Base-by-base conservation (phyloP, 1,284 basidiomycete genomes). In the Fomitopsis palustris region DNA sequence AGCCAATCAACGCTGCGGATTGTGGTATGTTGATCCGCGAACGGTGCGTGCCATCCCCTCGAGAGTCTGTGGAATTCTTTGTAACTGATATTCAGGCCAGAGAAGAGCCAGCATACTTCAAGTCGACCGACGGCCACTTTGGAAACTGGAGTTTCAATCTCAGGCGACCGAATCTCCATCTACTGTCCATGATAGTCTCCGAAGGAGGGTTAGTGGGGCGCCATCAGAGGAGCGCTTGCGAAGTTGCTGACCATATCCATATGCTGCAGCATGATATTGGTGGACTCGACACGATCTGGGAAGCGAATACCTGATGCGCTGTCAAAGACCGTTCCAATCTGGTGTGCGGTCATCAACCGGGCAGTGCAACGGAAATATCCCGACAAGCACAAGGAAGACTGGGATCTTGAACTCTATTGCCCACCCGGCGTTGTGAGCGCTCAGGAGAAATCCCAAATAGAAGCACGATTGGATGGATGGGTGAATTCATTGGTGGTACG, bases 251-350 rank as follows among this genome's bases (percentile, higher is more conserved):
- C 19, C 42, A 19, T 17, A 17, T 4, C 9, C 31, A 4, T 25
- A 8, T 4, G 19, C 23, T n/a, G 1, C 54, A 95, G 95, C 0
- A 76, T 96, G 38, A 78, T 98, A 19, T 75, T 98, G 0, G 93
- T 98, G 3, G 96, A 99, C 69, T 97, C 96, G 0, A 98, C 96
- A 0, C 80, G 96, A 27, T 80, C 93, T 17, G 96, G 96, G 8
- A 98, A 99, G 76, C 87, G 93, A 16, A 90, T 96, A 64, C 96
- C 96, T 0, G 96, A 99, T 67, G 95, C 96, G 0, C 78, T 98
- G 0, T 92, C 92, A 5, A 98, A 98, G 72, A 98, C 96, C 0
- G 82, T 98, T 0, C 95, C 96, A 0, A 92, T 96, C 51, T 99
- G 96, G 96, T 98, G 96, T 71, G 81, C 92, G 2, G 93, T 96